Percentiles rank a stretch among this genome's conserved stretches.
These are phyloP conservation scores for Chytriomyces sp. DNA, from an alignment of 192 early-diverging fungal genomes.

Conservation along the genomic window DNA sequence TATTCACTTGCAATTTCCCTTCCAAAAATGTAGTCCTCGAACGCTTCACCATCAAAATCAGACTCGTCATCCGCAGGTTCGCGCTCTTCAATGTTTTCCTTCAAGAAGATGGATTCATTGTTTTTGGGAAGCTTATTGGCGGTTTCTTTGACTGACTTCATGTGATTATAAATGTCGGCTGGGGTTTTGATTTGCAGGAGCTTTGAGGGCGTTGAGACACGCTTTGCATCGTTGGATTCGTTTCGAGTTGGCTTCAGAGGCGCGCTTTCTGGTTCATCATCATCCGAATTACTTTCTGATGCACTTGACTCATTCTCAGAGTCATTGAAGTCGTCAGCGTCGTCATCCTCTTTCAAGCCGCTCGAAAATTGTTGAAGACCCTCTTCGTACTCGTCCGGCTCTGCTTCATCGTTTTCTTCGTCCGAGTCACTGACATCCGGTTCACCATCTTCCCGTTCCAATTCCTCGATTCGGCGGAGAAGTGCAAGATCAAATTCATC, in stretches of 20 bases:
- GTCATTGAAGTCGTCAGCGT: constrained; percentile 31
- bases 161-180: constrained; percentile 47
- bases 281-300: not conserved
- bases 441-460: not conserved
- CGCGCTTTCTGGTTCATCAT: not conserved
- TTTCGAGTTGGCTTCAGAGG: too few relatives aligned
- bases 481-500: constrained; percentile 40
- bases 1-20: constrained; percentile 46
- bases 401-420: constrained; percentile 33
- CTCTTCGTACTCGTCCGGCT: constrained; percentile 49
- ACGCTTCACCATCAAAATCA: constrained; percentile 35
- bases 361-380: constrained; percentile 27
- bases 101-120: constrained; percentile 9
- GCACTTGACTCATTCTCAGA: not conserved
- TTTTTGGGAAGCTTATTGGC: not conserved
- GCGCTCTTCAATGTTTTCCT: constrained; percentile 10
- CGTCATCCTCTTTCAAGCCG: constrained; percentile 26
- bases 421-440: not conserved
- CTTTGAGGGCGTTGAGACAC: constrained; percentile 1
- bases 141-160: constrained; percentile 31
- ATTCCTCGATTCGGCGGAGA: not conserved
- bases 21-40: constrained; percentile 52
- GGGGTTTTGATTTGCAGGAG: constrained; percentile 32
- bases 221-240: not conserved
- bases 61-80: constrained; percentile 36